These are phyloP conservation scores for Cymbidium sinense DNA, from an alignment of 106 monocot species.

Conservation along the genomic window DNA sequence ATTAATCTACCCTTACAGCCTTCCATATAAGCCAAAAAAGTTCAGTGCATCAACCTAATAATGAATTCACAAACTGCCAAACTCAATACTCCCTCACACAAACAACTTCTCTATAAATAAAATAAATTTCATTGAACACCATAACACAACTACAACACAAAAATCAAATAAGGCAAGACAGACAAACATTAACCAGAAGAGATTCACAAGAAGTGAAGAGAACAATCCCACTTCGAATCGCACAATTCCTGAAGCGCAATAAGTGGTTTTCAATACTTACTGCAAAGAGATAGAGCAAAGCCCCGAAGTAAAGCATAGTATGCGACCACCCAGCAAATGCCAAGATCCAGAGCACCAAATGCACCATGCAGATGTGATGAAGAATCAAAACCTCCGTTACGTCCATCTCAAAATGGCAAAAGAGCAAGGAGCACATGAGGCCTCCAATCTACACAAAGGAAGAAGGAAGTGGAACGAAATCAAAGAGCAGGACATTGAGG, in stretches of 20 bases:
- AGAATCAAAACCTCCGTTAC: constrained; percentile 55
- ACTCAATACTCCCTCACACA: neutral
- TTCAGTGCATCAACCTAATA: neutral
- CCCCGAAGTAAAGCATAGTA: constrained; percentile 38
- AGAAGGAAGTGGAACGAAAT: neutral
- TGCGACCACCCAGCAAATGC: constrained; percentile 35
- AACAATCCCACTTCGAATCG: neutral
- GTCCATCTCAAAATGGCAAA: constrained; percentile 20
- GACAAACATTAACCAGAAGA: neutral
- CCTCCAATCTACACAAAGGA: neutral
- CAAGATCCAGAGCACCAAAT: constrained; percentile 41
- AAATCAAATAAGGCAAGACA: neutral
- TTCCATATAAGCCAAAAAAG: neutral
- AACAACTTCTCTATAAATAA: neutral
- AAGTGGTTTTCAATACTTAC: constrained; percentile 17
- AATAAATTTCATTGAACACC: neutral
- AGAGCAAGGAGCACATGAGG: neutral
- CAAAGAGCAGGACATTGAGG: too few relatives aligned
- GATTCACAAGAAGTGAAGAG: neutral
- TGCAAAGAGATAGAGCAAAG: constrained; percentile 64
- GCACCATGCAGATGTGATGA: constrained; percentile 55
- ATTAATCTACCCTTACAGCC: neutral
- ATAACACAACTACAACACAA: neutral
- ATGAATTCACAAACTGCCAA: neutral
- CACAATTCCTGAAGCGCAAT: neutral